phyloP scores from a whole-genome alignment of 2,329 filamentous ascomycete species.

The Fusarium coffeatum region DNA sequence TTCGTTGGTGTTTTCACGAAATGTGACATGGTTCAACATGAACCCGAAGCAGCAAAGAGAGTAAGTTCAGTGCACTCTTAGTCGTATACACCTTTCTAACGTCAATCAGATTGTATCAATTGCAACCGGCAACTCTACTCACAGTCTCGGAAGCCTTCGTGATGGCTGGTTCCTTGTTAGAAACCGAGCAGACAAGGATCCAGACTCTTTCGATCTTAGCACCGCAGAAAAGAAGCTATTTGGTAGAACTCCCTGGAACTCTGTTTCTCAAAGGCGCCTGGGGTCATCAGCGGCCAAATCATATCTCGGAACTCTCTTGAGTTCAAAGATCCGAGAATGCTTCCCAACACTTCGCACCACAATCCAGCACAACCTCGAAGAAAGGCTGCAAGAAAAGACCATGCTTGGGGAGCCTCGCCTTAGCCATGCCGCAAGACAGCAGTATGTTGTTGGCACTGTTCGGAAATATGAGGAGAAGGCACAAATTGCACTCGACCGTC shows the following conservation, averaged over 20 bases:
- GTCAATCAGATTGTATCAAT: conserved; percentile 16
- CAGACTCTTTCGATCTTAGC: conserved; percentile 43
- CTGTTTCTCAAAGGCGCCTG: conserved; percentile 39
- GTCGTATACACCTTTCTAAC: conserved; percentile 8
- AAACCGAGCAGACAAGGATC: conserved; percentile 46
- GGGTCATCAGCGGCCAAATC: conserved; percentile 48
- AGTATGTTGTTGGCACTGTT: conserved; percentile 45
- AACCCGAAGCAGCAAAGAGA: conserved; percentile 18
- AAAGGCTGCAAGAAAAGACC: conserved; percentile 15
- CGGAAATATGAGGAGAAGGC: conserved; percentile 41
- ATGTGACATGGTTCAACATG: conserved; percentile 47
- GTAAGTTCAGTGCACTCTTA: not conserved
- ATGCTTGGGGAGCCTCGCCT: conserved; percentile 46
- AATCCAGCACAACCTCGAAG: conserved; percentile 38
- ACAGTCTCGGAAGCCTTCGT: conserved; percentile 4
- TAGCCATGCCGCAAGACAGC: conserved; percentile 36
- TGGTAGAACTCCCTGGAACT: conserved; percentile 45
- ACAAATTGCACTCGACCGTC: conserved; percentile 36
- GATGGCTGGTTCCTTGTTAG: conserved; percentile 54
- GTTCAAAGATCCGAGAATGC: conserved; percentile 50
- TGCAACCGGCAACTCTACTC: conserved; percentile 7
- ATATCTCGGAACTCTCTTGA: conserved; percentile 48
- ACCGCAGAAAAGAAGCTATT: conserved; percentile 48
- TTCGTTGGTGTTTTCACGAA: conserved; percentile 55
- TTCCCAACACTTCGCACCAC: conserved; percentile 48